Percentiles rank a stretch among this genome's conserved stretches.
Conservation (phyloP, 441 rosid species). For the Corymbia calophylla region DNA sequence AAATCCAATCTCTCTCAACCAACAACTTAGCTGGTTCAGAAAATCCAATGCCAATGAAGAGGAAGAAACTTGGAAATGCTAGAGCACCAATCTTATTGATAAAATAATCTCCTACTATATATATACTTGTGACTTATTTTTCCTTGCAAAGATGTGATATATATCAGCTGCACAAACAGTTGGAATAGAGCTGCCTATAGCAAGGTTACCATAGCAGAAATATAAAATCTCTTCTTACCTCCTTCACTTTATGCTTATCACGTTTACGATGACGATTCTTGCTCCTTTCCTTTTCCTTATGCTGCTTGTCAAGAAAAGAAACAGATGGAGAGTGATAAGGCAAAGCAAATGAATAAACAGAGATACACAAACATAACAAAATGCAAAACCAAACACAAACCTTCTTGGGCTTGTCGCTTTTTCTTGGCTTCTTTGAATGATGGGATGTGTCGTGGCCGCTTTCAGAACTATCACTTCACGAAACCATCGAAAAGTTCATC, state of each 20-base stretch:
- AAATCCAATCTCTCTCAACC: not conserved
- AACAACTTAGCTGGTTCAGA: not conserved
- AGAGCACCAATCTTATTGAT: not conserved
- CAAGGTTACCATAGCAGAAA: not conserved
- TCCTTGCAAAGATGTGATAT: not conserved
- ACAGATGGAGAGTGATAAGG: constrained; percentile 2
- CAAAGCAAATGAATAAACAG: not conserved
- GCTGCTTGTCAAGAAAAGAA: constrained; percentile 21
- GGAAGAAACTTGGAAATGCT: not conserved
- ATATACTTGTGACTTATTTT: not conserved
- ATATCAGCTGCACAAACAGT: not conserved
- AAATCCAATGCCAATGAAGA: not conserved
- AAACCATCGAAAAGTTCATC: not conserved
- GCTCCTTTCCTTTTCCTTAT: constrained; percentile 66
- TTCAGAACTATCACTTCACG: constrained; percentile 37
- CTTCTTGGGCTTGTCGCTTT: constrained; percentile 69
- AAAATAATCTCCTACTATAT: not conserved
- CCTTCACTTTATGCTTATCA: constrained; percentile 57
- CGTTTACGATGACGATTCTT: constrained; percentile 68
- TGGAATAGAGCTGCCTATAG: not conserved
- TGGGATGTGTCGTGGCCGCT: constrained; percentile 47
- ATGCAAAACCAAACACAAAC: constrained; percentile 18
- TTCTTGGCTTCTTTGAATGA: constrained; percentile 60
- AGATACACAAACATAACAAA: not conserved
- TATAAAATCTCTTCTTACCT: constrained; percentile 41